Evolutionary conservation across 345 rosid species (phyloP).

Genomic region (Corchorus capsularis): DNA sequence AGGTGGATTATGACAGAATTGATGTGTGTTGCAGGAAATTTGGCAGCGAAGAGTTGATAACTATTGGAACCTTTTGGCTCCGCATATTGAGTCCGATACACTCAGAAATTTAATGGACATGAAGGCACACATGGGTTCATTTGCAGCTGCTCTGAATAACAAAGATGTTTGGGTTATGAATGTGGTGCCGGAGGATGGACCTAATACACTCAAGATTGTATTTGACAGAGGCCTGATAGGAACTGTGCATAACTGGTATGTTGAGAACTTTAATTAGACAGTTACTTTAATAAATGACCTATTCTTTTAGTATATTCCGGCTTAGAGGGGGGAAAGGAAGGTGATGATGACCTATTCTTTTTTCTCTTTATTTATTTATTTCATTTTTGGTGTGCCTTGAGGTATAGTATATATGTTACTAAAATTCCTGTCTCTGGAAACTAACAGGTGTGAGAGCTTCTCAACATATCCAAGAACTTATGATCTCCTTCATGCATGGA

Average conservation of each 20-base stretch:
- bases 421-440: not conserved
- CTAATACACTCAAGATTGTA: constrained; percentile 75
- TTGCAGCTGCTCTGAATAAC: constrained; percentile 77
- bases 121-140: constrained; percentile 94
- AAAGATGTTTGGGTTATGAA: constrained; percentile 95
- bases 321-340: not conserved
- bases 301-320: not conserved
- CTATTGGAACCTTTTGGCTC: constrained; percentile 76
- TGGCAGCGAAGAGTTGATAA: constrained; percentile 79
- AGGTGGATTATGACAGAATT: constrained; percentile 19
- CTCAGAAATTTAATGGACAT: constrained; percentile 95
- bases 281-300: not conserved
- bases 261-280: not conserved
- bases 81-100: constrained; percentile 62
- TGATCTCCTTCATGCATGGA: constrained; percentile 84
- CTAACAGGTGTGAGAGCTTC: constrained; percentile 81
- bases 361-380: too few relatives aligned
- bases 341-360: too few relatives aligned
- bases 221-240: constrained; percentile 91
- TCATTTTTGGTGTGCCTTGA: not conserved
- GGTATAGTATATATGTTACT: not conserved
- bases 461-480: constrained; percentile 94
- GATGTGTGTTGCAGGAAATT: constrained; percentile 51
- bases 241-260: constrained; percentile 77
- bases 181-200: constrained; percentile 77